Evolutionary conservation across 2,329 filamentous ascomycete genomes (phyloP), one percentile per base, ranked within the genome.

Genomic region (Xylariaceae sp.): DNA sequence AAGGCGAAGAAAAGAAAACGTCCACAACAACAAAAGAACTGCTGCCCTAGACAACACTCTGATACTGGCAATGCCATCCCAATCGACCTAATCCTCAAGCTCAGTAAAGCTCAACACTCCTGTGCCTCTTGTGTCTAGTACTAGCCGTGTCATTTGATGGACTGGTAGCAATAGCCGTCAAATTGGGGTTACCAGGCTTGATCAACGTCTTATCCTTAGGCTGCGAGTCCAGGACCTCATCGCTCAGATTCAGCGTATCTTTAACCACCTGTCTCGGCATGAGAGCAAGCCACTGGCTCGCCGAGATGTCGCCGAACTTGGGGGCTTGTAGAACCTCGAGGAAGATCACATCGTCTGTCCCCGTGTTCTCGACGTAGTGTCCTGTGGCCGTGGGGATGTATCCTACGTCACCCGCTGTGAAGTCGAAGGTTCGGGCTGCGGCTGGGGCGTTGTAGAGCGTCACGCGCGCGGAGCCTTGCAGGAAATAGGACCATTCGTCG

Each of bases 351-450:
- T 82, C 78, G 53, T 79, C 77, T 10, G 72, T 75, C 16, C 81
- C 81, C 0, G 76, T 82, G 61, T 84, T 86, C 68, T 86, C 81
- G 16, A 86, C 70, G 56, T 84, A 86, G 62, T 86, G 83, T 0
- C 78, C 75, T 38, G 75, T 72, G 1, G 75, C 72, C 10, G 75
- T 72, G 1, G 80, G 79, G 11, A 85, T 77, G 54, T 84, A 84
- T 0, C 80, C 81, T 0, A 84, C 80, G 53, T 83, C 80, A 14
- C 81, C 81, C 17, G 79, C 79, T 6, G 74, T 75, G 66, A 81
- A 84, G 67, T 84, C 81, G 52, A 83, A 84, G 0, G 80, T 84
- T 43, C 75, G 72, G 1, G 76, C 73, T 2, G 73, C 66, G 4
- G 69, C 65, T 0, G 80, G 78, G 0, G 80, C 81, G 18, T 70